Evolutionary conservation across 352 stramenopile genomes (phyloP).

Genomic region (Phytophthora tentaculata): DNA sequence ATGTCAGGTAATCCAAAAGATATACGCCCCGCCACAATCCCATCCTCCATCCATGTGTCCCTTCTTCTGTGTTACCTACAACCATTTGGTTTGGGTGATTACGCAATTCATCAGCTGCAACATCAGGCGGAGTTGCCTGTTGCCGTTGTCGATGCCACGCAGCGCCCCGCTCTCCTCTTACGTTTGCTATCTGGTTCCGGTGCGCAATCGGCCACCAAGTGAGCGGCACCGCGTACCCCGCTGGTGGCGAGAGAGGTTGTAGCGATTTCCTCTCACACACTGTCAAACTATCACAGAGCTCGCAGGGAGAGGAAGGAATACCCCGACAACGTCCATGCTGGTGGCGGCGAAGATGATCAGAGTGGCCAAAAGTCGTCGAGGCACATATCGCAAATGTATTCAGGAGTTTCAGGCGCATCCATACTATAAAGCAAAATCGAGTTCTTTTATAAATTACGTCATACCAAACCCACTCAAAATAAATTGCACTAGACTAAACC

Average conservation of each 20-base stretch:
- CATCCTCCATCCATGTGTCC: background rate
- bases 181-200: background rate
- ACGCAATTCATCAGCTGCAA: background rate
- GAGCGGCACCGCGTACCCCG: background rate
- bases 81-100: background rate
- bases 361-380: constrained; percentile 5
- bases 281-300: constrained; percentile 6
- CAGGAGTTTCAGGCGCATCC: background rate
- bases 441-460: constrained; percentile 11
- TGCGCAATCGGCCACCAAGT: background rate
- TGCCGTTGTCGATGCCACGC: background rate
- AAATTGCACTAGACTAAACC: background rate
- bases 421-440: constrained; percentile 2
- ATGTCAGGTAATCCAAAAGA: background rate
- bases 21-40: background rate
- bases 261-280: constrained; percentile 1
- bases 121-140: background rate
- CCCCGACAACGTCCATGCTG: background rate
- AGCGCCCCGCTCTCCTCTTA: background rate
- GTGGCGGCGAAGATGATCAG: background rate
- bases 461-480: background rate
- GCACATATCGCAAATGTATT: constrained; percentile 1
- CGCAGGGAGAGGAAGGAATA: background rate
- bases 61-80: background rate
- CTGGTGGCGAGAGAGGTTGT: background rate